Conservation (phyloP, 1,284 basidiomycete species). For the Apiotrichum montevideense region DNA sequence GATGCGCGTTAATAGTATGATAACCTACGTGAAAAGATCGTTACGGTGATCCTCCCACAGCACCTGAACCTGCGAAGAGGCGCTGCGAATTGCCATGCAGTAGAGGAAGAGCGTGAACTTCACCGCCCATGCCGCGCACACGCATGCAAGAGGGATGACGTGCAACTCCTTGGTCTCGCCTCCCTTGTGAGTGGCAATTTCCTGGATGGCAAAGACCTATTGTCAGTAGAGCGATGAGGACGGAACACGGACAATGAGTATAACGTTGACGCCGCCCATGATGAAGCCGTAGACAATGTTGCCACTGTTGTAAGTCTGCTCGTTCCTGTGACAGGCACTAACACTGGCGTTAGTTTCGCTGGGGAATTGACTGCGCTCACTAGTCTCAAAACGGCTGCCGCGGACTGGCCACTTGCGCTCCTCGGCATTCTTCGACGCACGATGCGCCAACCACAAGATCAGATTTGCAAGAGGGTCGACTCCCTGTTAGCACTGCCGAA, state of each 20-base stretch:
- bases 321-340: background rate
- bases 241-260: slow-evolving; percentile 29
- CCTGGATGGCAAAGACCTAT: slow-evolving; percentile 67
- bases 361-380: slow-evolving; percentile 40
- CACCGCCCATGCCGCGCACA: slow-evolving; percentile 70
- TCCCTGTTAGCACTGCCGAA: slow-evolving; percentile 1
- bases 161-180: slow-evolving; percentile 64
- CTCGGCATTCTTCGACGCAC: slow-evolving; percentile 66
- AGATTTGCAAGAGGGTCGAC: slow-evolving; percentile 86
- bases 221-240: background rate
- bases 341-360: slow-evolving; percentile 13
- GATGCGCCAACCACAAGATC: slow-evolving; percentile 74
- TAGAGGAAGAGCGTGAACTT: slow-evolving; percentile 84
- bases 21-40: slow-evolving; percentile 61
- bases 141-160: slow-evolving; percentile 73
- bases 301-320: slow-evolving; percentile 48
- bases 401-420: slow-evolving; percentile 84
- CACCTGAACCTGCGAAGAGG: slow-evolving; percentile 83
- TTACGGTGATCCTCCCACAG: slow-evolving; percentile 95
- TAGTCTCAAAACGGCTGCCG: slow-evolving; percentile 81
- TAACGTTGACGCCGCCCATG: slow-evolving; percentile 41
- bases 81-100: slow-evolving; percentile 68
- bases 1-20: background rate
- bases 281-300: slow-evolving; percentile 76
- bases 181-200: slow-evolving; percentile 57